Percentiles rank a stretch among this genome's conserved stretches.
Conservation (phyloP, 495 filamentous ascomycete species). For the Podospora fimiseda region DNA sequence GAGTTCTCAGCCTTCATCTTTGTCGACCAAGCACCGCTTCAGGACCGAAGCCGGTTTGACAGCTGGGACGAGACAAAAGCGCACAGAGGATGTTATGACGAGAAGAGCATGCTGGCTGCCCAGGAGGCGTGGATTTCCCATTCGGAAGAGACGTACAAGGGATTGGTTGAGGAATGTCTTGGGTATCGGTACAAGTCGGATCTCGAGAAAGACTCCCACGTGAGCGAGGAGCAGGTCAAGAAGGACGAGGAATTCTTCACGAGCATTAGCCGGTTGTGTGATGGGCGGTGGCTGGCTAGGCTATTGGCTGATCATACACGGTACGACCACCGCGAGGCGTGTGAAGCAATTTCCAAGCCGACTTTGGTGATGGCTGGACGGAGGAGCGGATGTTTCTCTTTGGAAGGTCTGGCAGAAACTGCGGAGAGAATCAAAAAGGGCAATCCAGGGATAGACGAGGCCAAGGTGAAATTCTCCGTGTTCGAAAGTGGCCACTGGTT, state of each 20-base stretch:
- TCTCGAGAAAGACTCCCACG: slow-evolving; percentile 1
- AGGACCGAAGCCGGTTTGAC: slow-evolving; percentile 29
- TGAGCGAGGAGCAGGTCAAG: slow-evolving; percentile 13
- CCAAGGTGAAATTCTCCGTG: slow-evolving; percentile 22
- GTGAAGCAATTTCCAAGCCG: slow-evolving; percentile 26
- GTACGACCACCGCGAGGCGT: slow-evolving; percentile 42
- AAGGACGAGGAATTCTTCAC: slow-evolving; percentile 38
- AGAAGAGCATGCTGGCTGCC: slow-evolving; percentile 27
- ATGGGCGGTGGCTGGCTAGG: slow-evolving; percentile 35
- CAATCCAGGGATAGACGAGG: slow-evolving; percentile 1
- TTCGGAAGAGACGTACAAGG: slow-evolving; percentile 22
- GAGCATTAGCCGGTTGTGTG: slow-evolving; percentile 28
- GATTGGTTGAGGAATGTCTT: slow-evolving; percentile 34
- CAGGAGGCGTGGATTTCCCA: slow-evolving; percentile 28
- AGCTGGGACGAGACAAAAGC: slow-evolving; percentile 24
- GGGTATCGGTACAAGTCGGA: slow-evolving; percentile 30
- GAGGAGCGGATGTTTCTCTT: slow-evolving; percentile 39
- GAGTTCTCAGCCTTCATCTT: slow-evolving; percentile 34
- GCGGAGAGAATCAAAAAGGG: slow-evolving; percentile 24
- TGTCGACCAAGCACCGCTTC: slow-evolving; percentile 43
- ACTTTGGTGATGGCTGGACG: slow-evolving; percentile 35
- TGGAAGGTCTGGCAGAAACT: slow-evolving; percentile 36
- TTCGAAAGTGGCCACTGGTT: slow-evolving; percentile 42
- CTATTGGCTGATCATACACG: slow-evolving; percentile 42
- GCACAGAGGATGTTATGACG: slow-evolving; percentile 35